Evolutionary conservation across 495 filamentous ascomycete species (phyloP), one percentile per base, ranked within the genome.

Genomic region (Endocarpon pusillum): DNA sequence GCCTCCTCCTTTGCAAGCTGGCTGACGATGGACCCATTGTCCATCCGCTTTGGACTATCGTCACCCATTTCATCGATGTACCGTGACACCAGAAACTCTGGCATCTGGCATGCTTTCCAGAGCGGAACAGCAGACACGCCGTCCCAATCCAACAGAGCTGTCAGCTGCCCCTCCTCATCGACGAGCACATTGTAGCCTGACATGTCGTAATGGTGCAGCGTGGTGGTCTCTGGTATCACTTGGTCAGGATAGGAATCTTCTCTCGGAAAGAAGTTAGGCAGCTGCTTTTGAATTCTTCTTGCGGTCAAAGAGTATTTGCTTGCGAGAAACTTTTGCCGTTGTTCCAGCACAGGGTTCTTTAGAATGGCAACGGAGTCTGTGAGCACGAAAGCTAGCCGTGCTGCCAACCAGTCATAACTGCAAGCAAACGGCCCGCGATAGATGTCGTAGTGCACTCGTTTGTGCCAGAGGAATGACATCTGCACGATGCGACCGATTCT

Each of bases 131-230:
- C 51, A 5, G 59, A 55, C n/a, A 67, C 46, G 39, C 56, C 64
- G 29, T 70, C 59, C 69, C 68, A 73, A 40, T 62, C 64, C 19
- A 70, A 35, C 3, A 73, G 26, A n/a, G 52, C 67, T 4, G 56
- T 57, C 8, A 71, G 42, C 3, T 47, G 16, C 3, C 54, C 57
- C 1, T 52, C 37, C 8, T 59, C 41, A 32, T 65, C 47, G 2
- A 72, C 54, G 20, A 71, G 43, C 21, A 74, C 57, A 44, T 71
- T 72, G n/a, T 49, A 44, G 4, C 52, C 35, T 1, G 52, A 61
- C 5, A 73, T 46, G 32, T 69, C 51, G 23, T 62, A 45, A 21
- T 71, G 62, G 36, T 46, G 53, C 8, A 71, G 52, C 32, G 62
- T 45, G 0, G 53, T 59, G 5, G 37, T 46, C 34, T 59, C 54